A percentile compares a stretch with the other conserved stretches of the same genome.
Conservation (phyloP, 192 early-diverging fungal genomes). For the Coemansia interrupta region DNA sequence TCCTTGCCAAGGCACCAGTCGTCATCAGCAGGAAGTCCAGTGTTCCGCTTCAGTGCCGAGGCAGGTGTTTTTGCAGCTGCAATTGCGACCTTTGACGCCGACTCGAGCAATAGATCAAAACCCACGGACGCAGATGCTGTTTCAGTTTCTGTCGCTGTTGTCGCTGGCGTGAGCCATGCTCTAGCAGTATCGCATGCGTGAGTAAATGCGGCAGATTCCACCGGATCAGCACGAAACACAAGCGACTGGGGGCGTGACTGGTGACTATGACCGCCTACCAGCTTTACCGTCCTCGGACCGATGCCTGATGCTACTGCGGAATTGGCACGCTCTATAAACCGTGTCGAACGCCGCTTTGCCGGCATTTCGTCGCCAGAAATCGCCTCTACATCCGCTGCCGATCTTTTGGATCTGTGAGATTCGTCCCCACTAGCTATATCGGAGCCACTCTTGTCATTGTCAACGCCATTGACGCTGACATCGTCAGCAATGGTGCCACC, state of each 20-base stretch:
- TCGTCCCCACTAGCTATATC: background rate
- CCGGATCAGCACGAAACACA: conserved; percentile 3
- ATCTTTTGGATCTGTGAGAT: conserved; percentile 13
- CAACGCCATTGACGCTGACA: background rate
- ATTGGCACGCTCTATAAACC: conserved; percentile 39
- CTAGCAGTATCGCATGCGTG: background rate
- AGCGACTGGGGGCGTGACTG: conserved; percentile 2
- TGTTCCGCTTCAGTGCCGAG: background rate
- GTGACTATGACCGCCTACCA: background rate
- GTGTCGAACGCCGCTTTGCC: conserved; percentile 40
- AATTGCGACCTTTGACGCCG: background rate
- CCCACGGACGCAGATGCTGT: too few species aligned
- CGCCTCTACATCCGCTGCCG: conserved; percentile 11
- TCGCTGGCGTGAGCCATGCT: background rate
- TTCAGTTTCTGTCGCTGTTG: too few species aligned
- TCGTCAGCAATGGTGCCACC: background rate
- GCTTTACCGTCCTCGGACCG: background rate
- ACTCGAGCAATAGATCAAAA: background rate
- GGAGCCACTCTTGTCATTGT: background rate
- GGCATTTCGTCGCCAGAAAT: conserved; percentile 47
- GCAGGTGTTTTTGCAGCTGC: background rate
- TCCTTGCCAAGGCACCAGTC: background rate
- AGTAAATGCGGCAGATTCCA: conserved; percentile 4
- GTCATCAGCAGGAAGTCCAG: background rate
- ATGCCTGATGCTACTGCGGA: background rate